These are phyloP conservation scores for Backusella liffmaniae DNA, from an alignment of 192 early-diverging fungal genomes.

Conservation along the genomic window DNA sequence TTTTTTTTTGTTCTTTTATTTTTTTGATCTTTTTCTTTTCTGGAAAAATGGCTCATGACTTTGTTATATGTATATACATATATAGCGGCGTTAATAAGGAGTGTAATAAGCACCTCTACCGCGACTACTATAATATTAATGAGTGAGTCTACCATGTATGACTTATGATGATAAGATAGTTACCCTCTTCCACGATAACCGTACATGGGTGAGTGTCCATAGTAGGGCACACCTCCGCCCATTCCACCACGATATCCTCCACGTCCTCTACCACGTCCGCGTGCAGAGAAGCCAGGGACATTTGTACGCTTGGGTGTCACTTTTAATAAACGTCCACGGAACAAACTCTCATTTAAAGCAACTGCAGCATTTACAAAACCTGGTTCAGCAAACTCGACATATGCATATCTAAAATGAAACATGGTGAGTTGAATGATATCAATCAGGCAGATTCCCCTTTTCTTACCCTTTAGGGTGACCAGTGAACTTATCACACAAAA, in stretches of 20 bases:
- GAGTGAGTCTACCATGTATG: neutral
- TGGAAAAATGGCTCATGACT: neutral
- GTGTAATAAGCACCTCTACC: constrained; percentile 41
- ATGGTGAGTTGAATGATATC: neutral
- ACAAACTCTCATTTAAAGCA: constrained; percentile 84
- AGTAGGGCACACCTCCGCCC: constrained; percentile 24
- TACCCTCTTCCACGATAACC: constrained; percentile 51
- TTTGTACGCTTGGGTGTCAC: constrained; percentile 90
- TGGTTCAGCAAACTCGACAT: constrained; percentile 93
- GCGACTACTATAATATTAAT: constrained; percentile 25
- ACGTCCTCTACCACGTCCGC: constrained; percentile 75
- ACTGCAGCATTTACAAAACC: constrained; percentile 79
- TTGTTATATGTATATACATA: neutral
- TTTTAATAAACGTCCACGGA: constrained; percentile 85
- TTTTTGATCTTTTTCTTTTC: neutral
- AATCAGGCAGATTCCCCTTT: too few species aligned
- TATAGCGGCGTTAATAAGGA: constrained; percentile 30
- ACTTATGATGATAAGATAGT: neutral
- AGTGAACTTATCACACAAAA: constrained; percentile 91
- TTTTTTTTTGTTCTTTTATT: neutral
- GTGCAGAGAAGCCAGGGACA: constrained; percentile 77
- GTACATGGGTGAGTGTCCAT: constrained; percentile 41
- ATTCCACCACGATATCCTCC: constrained; percentile 70
- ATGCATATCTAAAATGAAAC: constrained; percentile 65
- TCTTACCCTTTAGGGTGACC: constrained; percentile 80